phyloP scores from a whole-genome alignment of 176 grass and related monocot genomes.

The Tuctoria greenei region DNA sequence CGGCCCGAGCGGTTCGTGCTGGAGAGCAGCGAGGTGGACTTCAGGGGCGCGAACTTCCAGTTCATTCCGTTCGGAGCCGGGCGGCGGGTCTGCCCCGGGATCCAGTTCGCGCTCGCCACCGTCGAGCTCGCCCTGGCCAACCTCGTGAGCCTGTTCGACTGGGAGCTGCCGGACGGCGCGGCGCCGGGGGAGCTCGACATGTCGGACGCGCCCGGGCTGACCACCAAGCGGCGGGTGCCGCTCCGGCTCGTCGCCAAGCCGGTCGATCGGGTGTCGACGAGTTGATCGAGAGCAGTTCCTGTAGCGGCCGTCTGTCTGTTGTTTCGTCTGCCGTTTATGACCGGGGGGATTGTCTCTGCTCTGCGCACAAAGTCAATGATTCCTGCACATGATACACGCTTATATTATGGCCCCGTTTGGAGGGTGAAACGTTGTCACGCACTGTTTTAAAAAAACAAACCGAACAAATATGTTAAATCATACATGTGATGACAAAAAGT shows the following conservation, averaged over 20 bases:
- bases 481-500: too few species aligned
- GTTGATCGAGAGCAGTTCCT: background rate
- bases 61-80: slow-evolving; percentile 53
- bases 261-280: background rate
- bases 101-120: slow-evolving; percentile 51
- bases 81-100: slow-evolving; percentile 43
- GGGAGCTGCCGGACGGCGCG: slow-evolving; percentile 47
- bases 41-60: slow-evolving; percentile 49
- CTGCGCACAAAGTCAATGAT: too few species aligned
- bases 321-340: background rate
- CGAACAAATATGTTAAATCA: too few species aligned
- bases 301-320: background rate
- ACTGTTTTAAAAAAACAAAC: too few species aligned
- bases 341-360: too few species aligned
- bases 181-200: slow-evolving; percentile 38
- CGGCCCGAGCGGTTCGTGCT: slow-evolving; percentile 36
- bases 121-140: slow-evolving; percentile 50
- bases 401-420: too few species aligned
- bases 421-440: too few species aligned
- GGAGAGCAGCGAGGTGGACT: slow-evolving; percentile 44
- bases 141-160: slow-evolving; percentile 44
- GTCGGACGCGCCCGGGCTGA: slow-evolving; percentile 36
- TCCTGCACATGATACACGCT: too few species aligned
- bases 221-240: background rate
- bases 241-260: slow-evolving; percentile 37